Evolutionary conservation across 2,329 filamentous ascomycete genomes (phyloP).

Genomic region (Alternaria tenuissima): DNA sequence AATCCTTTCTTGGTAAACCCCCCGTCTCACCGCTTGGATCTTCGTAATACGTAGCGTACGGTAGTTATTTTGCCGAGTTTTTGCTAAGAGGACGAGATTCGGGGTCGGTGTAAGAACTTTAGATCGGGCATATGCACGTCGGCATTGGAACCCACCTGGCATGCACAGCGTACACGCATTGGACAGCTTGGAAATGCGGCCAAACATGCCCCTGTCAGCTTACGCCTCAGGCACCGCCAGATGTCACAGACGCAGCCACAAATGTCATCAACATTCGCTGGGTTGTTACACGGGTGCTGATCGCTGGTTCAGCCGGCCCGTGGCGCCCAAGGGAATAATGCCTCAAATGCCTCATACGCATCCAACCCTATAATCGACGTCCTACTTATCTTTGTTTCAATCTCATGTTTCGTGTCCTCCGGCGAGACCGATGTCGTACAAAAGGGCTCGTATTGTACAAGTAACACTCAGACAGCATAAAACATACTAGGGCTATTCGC

Average conservation of each 20-base stretch:
- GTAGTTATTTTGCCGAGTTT: background rate
- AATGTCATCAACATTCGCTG: background rate
- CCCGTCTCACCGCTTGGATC: background rate
- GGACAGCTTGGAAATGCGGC: background rate
- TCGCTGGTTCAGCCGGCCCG: background rate
- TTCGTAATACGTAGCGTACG: background rate
- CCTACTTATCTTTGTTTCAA: background rate
- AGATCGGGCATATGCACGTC: slow-evolving; percentile 3
- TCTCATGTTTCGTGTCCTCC: no score
- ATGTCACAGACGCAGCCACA: slow-evolving; percentile 6
- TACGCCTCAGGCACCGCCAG: slow-evolving; percentile 12
- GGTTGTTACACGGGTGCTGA: background rate
- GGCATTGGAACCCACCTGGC: background rate
- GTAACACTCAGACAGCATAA: no score
- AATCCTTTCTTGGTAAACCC: background rate
- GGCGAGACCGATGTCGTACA: no score
- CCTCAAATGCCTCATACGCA: background rate
- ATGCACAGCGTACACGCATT: background rate
- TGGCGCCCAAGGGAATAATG: slow-evolving; percentile 1
- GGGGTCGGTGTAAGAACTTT: slow-evolving; percentile 2
- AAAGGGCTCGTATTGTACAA: no score
- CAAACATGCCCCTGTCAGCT: slow-evolving; percentile 13
- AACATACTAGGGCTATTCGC: no score
- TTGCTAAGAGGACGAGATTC: background rate
- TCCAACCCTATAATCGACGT: background rate